phyloP scores from a whole-genome alignment of 192 early-diverging fungal species.

The Umbelopsis sp. region DNA sequence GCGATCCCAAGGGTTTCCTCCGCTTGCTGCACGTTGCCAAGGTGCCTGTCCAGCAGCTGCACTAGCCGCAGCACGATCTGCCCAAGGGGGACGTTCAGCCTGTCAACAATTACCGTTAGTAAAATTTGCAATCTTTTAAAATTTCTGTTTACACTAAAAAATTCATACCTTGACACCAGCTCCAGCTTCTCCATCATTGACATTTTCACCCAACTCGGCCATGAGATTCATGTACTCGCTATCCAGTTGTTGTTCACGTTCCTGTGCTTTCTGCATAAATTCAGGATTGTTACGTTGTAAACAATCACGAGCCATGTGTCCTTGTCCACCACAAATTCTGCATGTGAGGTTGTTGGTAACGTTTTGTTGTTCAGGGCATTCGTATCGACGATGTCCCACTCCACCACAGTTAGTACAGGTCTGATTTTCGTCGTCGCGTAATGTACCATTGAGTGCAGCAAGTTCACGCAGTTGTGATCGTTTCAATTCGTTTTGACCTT shows the following conservation, averaged over 20 bases:
- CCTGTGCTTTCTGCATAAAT: slow-evolving; percentile 65
- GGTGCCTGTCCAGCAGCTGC: slow-evolving; percentile 31
- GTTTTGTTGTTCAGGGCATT: slow-evolving; percentile 88
- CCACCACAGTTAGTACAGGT: slow-evolving; percentile 94
- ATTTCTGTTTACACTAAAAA: not conserved
- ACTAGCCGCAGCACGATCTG: slow-evolving; percentile 22
- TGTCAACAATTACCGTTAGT: not conserved
- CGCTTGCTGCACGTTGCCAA: slow-evolving; percentile 33
- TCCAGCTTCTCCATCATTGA: slow-evolving; percentile 30
- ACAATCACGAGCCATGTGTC: slow-evolving; percentile 95
- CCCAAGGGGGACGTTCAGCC: slow-evolving; percentile 36
- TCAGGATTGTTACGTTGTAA: slow-evolving; percentile 83
- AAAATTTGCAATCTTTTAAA: not conserved
- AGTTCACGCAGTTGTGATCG: slow-evolving; percentile 92
- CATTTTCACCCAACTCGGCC: slow-evolving; percentile 86
- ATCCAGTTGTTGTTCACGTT: slow-evolving; percentile 86
- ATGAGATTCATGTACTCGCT: slow-evolving; percentile 90
- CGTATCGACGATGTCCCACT: slow-evolving; percentile 85
- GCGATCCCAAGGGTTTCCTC: not conserved
- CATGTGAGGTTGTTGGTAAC: slow-evolving; percentile 86
- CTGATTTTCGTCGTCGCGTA: slow-evolving; percentile 94
- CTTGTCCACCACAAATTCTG: slow-evolving; percentile 85
- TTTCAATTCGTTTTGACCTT: slow-evolving; percentile 95
- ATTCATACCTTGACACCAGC: not conserved
- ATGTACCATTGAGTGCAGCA: slow-evolving; percentile 93